A percentile compares a stretch with the other conserved stretches of the same genome.
Evolutionary conservation across 2,329 filamentous ascomycete genomes (phyloP).

Genomic region (Penicillium brasilianum): DNA sequence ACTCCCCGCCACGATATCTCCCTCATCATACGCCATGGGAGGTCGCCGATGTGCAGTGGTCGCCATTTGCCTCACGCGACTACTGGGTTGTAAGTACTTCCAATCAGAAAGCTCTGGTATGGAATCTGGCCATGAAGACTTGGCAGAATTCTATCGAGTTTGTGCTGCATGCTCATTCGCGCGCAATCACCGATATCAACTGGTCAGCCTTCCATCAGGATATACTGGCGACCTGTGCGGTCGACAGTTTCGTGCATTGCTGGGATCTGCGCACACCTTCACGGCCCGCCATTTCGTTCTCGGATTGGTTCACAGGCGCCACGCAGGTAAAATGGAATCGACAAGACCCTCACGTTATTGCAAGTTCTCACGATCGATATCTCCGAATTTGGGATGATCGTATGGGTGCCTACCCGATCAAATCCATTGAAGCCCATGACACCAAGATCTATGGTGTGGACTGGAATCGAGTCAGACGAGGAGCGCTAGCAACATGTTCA

Average conservation of each 20-base stretch:
- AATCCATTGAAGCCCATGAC: constrained; percentile 82
- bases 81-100: constrained; percentile 95
- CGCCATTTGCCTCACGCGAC: constrained; percentile 84
- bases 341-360: constrained; percentile 82
- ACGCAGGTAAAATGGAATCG: constrained; percentile 96
- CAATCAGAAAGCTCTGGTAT: constrained; percentile 91
- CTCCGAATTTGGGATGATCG: constrained; percentile 90
- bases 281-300: constrained; percentile 78
- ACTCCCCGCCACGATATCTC: constrained; percentile 82
- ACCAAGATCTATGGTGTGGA: constrained; percentile 96
- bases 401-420: constrained; percentile 75
- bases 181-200: constrained; percentile 95
- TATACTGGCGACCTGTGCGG: constrained; percentile 84
- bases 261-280: constrained; percentile 83
- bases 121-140: constrained; percentile 78
- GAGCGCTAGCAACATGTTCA: constrained; percentile 82
- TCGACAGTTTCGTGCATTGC: constrained; percentile 90
- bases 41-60: constrained; percentile 96
- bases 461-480: constrained; percentile 80
- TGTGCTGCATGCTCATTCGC: constrained; percentile 80
- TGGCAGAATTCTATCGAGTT: constrained; percentile 84
- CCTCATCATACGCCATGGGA: constrained; percentile 91
- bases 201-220: constrained; percentile 94
- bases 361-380: constrained; percentile 87
- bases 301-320: constrained; percentile 90